Percentiles rank a stretch among this genome's conserved stretches.
Conservation (phyloP, 805 yeast species). For the Zygosaccharomyces pseudorouxii region DNA sequence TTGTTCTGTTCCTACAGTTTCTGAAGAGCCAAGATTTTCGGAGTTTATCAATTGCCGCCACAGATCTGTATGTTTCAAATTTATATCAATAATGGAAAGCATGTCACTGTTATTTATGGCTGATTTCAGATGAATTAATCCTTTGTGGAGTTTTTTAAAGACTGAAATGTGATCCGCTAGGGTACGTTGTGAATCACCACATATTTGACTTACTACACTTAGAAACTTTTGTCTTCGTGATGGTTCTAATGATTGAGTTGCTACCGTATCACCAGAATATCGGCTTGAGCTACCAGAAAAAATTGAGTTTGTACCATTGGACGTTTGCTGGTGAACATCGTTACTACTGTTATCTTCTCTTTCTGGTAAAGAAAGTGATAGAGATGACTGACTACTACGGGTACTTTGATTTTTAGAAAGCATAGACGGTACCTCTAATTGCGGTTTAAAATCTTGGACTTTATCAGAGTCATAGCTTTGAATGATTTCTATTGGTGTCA, state of each 20-base stretch:
- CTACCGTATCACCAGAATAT: slow-evolving; percentile 16
- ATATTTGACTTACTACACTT: slow-evolving; percentile 1
- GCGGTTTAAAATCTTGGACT: background rate
- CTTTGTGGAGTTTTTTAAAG: slow-evolving; percentile 21
- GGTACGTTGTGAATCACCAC: slow-evolving; percentile 4
- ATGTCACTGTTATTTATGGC: slow-evolving; percentile 19
- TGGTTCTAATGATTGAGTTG: slow-evolving; percentile 1
- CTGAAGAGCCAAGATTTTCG: slow-evolving; percentile 16
- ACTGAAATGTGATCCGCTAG: slow-evolving; percentile 23
- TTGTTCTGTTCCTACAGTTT: background rate
- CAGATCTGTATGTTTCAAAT: slow-evolving; percentile 16
- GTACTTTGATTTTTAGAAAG: background rate
- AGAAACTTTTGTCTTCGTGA: slow-evolving; percentile 1
- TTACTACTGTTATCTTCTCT: background rate
- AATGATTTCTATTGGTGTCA: slow-evolving; percentile 30
- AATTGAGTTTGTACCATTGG: slow-evolving; percentile 5
- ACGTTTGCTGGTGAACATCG: background rate
- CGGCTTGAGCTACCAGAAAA: slow-evolving; percentile 18
- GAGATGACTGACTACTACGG: slow-evolving; percentile 1
- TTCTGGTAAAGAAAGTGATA: background rate
- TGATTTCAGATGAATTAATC: slow-evolving; percentile 20
- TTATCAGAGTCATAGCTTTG: slow-evolving; percentile 23
- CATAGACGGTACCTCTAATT: background rate
- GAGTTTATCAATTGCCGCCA: slow-evolving; percentile 34
- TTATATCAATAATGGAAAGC: slow-evolving; percentile 19